A percentile compares a stretch with the other conserved stretches of the same genome.
phyloP scores from a whole-genome alignment of 139 green algal species.

The Picochlorum costavermella region DNA sequence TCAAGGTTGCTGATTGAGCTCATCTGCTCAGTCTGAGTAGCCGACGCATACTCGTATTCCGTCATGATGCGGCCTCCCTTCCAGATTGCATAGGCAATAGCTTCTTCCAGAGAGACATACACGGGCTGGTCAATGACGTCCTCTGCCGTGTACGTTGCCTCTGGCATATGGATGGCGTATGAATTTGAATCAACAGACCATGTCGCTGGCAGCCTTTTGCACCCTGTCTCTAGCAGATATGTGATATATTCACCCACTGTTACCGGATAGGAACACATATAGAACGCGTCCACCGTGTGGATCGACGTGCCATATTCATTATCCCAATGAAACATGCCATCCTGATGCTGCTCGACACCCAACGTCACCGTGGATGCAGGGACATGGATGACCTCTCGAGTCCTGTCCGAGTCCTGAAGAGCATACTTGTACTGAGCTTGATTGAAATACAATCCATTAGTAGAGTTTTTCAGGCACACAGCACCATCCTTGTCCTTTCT shows the following conservation, averaged over 20 bases:
- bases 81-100: conserved; percentile 33
- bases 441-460: not conserved
- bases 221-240: conserved; percentile 24
- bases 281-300: conserved; percentile 14
- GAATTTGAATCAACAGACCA: conserved; percentile 24
- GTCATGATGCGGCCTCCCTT: conserved; percentile 36
- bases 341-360: conserved; percentile 7
- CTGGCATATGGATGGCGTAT: conserved; percentile 35
- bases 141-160: conserved; percentile 17
- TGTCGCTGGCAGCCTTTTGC: conserved; percentile 32
- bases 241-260: conserved; percentile 38
- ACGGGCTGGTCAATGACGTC: conserved; percentile 28
- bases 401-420: not conserved
- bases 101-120: conserved; percentile 44
- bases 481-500: conserved; percentile 6
- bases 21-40: not conserved
- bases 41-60: conserved; percentile 41
- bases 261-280: conserved; percentile 25
- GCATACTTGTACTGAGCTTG: not conserved
- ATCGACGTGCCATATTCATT: conserved; percentile 37
- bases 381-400: not conserved
- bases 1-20: not conserved
- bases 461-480: not conserved
- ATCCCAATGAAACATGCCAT: conserved; percentile 46
- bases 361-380: conserved; percentile 1